These are phyloP conservation scores for Draba incana DNA, from an alignment of 345 rosid genomes.

Conservation along the genomic window DNA sequence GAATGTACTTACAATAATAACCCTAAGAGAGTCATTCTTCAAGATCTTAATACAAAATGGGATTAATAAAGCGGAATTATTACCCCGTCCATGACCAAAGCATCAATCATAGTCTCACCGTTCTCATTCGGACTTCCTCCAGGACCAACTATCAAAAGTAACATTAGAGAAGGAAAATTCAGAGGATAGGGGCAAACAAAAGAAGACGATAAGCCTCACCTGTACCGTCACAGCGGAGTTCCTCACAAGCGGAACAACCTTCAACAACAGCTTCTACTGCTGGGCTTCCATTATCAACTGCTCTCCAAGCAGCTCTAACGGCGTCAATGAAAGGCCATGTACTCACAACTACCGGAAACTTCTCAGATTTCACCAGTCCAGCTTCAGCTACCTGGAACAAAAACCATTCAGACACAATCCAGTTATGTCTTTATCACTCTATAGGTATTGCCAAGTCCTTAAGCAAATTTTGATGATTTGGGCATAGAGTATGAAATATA, in stretches of 20 bases:
- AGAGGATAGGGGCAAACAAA: not conserved
- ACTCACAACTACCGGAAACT: slow-evolving; percentile 78
- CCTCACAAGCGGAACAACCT: slow-evolving; percentile 95
- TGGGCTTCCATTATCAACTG: slow-evolving; percentile 60
- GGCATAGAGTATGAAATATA: not conserved
- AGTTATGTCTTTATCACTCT: not conserved
- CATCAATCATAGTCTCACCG: slow-evolving; percentile 94
- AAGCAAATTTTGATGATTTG: slow-evolving; percentile 2
- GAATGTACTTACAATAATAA: slow-evolving; percentile 50
- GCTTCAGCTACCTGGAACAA: slow-evolving; percentile 48
- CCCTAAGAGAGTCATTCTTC: slow-evolving; percentile 17
- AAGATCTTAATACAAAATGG: slow-evolving; percentile 5
- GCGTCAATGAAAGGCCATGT: slow-evolving; percentile 92
- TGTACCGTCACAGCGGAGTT: slow-evolving; percentile 89
- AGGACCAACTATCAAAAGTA: slow-evolving; percentile 70
- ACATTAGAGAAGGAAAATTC: not conserved
- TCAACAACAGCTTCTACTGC: slow-evolving; percentile 90
- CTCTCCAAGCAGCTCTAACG: slow-evolving; percentile 84
- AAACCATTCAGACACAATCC: slow-evolving; percentile 5
- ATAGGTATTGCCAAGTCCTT: not conserved
- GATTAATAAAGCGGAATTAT: not conserved
- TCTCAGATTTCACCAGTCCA: slow-evolving; percentile 43
- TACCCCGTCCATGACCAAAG: slow-evolving; percentile 96
- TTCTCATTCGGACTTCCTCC: slow-evolving; percentile 98
- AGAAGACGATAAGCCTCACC: slow-evolving; percentile 42